A percentile compares a stretch with the other conserved stretches of the same genome.
Conservation (phyloP, 2,329 filamentous ascomycete species). For the Beauveria australis region DNA sequence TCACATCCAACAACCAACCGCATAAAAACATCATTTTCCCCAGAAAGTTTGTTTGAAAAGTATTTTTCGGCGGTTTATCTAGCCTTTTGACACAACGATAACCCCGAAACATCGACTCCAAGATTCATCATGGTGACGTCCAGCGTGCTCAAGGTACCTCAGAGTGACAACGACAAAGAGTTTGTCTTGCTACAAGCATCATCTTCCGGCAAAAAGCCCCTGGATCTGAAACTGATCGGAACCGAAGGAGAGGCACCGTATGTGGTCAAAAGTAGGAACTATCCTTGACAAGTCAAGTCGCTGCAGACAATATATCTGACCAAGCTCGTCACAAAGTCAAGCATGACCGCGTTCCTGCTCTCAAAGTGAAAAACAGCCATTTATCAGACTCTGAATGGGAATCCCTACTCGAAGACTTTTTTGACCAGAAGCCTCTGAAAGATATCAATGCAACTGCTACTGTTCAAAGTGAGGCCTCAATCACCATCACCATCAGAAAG, state of each 20-base stretch:
- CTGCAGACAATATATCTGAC: constrained; percentile 7
- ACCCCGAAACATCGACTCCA: not conserved
- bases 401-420: constrained; percentile 45
- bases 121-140: not conserved
- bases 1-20: not conserved
- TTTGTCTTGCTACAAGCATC: constrained; percentile 56
- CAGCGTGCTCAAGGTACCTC: constrained; percentile 7
- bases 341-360: constrained; percentile 44
- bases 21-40: not conserved
- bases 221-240: constrained; percentile 60
- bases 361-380: constrained; percentile 46
- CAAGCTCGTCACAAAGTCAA: constrained; percentile 36
- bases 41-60: not conserved
- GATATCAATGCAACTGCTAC: constrained; percentile 54
- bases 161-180: constrained; percentile 4
- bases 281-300: constrained; percentile 8
- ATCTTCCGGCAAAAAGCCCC: constrained; percentile 37
- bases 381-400: constrained; percentile 60
- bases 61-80: not conserved
- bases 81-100: not conserved
- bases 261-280: constrained; percentile 45
- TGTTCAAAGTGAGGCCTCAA: constrained; percentile 40
- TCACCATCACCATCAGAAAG: constrained; percentile 57
- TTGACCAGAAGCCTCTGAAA: constrained; percentile 43
- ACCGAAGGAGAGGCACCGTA: constrained; percentile 60